These are phyloP conservation scores for Neurospora pannonica DNA, from an alignment of 495 filamentous ascomycete genomes.

Conservation along the genomic window DNA sequence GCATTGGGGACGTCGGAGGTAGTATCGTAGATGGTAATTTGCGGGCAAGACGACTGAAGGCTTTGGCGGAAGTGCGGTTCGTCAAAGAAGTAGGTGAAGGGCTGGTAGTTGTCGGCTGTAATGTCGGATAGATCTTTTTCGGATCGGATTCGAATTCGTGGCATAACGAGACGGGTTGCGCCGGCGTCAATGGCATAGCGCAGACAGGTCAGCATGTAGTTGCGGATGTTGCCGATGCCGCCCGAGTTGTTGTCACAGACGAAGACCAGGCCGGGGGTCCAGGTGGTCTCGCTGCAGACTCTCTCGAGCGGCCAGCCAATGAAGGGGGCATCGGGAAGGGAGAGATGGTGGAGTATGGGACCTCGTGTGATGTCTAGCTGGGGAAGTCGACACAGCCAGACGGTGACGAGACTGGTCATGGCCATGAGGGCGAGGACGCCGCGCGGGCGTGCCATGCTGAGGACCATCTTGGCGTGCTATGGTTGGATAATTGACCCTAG, in stretches of 20 bases:
- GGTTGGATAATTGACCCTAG: not conserved
- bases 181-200: constrained; percentile 42
- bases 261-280: constrained; percentile 32
- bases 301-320: constrained; percentile 36
- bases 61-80: constrained; percentile 28
- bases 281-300: constrained; percentile 32
- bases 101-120: constrained; percentile 18
- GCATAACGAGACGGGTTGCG: constrained; percentile 35
- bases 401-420: constrained; percentile 12
- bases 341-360: constrained; percentile 19
- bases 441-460: constrained; percentile 6
- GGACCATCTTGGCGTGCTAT: not conserved
- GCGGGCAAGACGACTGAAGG: constrained; percentile 29
- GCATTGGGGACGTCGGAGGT: constrained; percentile 31
- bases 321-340: constrained; percentile 28
- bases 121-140: constrained; percentile 22
- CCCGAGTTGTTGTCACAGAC: constrained; percentile 44
- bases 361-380: constrained; percentile 2
- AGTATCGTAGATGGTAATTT: constrained; percentile 28
- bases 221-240: constrained; percentile 43
- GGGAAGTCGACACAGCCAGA: constrained; percentile 16
- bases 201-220: constrained; percentile 42
- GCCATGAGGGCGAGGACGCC: constrained; percentile 7
- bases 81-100: constrained; percentile 39
- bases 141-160: constrained; percentile 28